Evolutionary conservation across 1,284 basidiomycete genomes (phyloP), one percentile per base, ranked within the genome.

Genomic region (Chondrostereum purpureum): DNA sequence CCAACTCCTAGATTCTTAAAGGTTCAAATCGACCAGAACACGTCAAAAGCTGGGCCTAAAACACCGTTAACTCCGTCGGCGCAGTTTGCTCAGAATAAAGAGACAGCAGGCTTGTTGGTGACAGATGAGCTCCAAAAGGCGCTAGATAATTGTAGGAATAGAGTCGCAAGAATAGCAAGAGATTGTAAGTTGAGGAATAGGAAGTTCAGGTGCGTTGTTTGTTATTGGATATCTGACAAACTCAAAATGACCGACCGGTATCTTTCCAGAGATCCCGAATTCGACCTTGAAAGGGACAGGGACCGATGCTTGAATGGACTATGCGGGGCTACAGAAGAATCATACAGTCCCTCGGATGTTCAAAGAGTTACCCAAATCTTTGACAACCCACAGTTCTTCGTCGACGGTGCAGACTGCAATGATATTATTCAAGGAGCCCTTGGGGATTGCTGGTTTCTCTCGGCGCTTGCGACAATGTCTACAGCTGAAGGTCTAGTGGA

Each of bases 361-460:
- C 60, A 59, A 43, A 67, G 72, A 3, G 66, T 73, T 6, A 62
- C 67, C 0, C 67, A 74, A 45, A 68, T 74, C 5, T 74, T 69
- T 48, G 62, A 69, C 12, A 60, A 68, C 8, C 72, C 72, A 0
- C 53, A 61, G 22, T 73, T 75, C 51, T 71, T 69, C 53, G 55
- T 67, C 17, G 66, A 67, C 44, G 66, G 64, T 14, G 61, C 65
- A 5, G 53, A 52, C 39, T 60, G 60, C 11, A 62, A 58, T 45
- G 72, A 73, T 53, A 67, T 75, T 24, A 58, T 66, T 3, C 72
- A 74, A 58, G 73, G 72, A 18, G 46, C 22, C 2, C 50, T 73
- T 14, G 67, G 66, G 2, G 67, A 77, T 49, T 76, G 73, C 49
- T 76, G 72, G 70, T 73, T 76, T 50, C 52, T 77, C 5, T 69